Percentiles rank a stretch among this genome's conserved stretches.
Conservation (phyloP, 257 asterid species). For the Osmanthus fragrans region DNA sequence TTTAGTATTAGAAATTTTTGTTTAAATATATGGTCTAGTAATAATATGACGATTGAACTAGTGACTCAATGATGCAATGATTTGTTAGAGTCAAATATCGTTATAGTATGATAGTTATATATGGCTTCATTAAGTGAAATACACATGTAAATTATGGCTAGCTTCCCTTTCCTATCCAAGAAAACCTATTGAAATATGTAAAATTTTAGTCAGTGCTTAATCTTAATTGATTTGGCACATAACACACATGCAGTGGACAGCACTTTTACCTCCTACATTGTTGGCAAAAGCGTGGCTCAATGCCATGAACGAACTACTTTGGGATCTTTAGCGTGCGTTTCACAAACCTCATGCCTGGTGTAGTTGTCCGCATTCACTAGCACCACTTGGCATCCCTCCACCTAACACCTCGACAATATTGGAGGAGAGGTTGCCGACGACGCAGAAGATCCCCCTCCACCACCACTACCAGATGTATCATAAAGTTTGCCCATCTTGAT, state of each 20-base stretch:
- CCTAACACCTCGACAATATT: constrained; percentile 52
- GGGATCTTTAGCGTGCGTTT: constrained; percentile 63
- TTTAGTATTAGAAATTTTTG: too few relatives aligned
- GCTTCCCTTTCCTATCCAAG: too few relatives aligned
- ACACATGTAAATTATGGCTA: too few relatives aligned
- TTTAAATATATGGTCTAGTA: too few relatives aligned
- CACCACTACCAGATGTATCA: not conserved
- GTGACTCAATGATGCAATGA: too few relatives aligned
- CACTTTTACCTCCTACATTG: constrained; percentile 65
- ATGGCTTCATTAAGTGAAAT: too few relatives aligned
- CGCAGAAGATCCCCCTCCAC: not conserved
- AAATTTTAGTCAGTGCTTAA: not conserved
- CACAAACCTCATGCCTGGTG: constrained; percentile 69
- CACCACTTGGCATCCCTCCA: constrained; percentile 55
- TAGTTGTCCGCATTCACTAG: constrained; percentile 61
- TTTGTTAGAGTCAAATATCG: too few relatives aligned
- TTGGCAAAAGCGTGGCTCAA: constrained; percentile 66
- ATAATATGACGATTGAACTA: too few relatives aligned
- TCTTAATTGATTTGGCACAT: not conserved
- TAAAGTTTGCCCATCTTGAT: constrained; percentile 38
- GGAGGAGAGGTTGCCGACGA: not conserved
- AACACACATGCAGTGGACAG: not conserved
- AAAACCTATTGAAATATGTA: constrained; percentile 39
- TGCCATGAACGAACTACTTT: constrained; percentile 51
- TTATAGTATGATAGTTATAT: too few relatives aligned